Base-by-base conservation (phyloP, 345 rosid species). In the Ailanthus altissimus region DNA sequence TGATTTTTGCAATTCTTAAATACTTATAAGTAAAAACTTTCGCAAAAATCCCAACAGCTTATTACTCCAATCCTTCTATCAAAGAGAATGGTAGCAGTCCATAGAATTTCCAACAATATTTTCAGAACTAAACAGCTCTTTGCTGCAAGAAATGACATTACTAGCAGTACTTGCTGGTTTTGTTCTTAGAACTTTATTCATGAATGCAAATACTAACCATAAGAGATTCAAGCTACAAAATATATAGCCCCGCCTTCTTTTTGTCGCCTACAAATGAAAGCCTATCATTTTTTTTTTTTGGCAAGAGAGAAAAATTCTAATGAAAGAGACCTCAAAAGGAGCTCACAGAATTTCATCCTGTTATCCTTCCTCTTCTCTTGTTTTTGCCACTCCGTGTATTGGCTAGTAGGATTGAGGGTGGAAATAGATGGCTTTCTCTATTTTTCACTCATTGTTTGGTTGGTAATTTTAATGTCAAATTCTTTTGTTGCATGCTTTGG, bases 281-380 rank as follows among this genome's bases (percentile, higher is more conserved):
- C 62, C 61, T 73, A 5, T 81, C 85, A n/a, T 79, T 83, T 61
- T 83, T 73, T 79, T 76, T 83, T n/a, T n/a, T n/a, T n/a, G n/a
- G 72, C 76, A 79, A 61, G 80, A 79, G 57, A 76, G 85, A 38
- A 76, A 77, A 73, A 79, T 76, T 23, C 12, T 83, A 46, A 67
- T 79, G 83, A 79, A 40, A 67, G 85, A 83, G 56, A 79, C 80
- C 58, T 76, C 83, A 61, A 83, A 75, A 76, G 85, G 85, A 67
- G 80, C 80, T 53, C 79, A 83, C 26, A 70, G 83, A 77, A 59
- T 83, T 15, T 79, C 83, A 62, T 83, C 85, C 26, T 80, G 80
- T 21, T 83, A 5, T 83, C 82, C 40, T 83, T 83, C 70, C 77
- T 83, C 51, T 47, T 83, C 85, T 23, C 76, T 79, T 53, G 79